Conservation (phyloP, 2,329 filamentous ascomycete genomes). For the Tympanopsis confertula region DNA sequence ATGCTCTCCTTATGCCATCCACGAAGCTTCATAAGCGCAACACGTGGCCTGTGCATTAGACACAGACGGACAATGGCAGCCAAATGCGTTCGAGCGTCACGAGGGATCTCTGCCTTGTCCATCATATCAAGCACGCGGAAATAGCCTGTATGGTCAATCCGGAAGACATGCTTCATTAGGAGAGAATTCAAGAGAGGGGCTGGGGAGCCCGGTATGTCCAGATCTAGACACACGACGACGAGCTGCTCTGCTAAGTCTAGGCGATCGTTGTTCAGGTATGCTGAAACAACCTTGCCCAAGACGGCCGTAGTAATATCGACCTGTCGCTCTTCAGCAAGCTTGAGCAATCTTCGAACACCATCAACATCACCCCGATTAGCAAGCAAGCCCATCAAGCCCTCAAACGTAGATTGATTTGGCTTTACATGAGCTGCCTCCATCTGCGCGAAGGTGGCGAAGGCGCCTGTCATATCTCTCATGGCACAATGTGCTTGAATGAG, state of each 20-base stretch:
- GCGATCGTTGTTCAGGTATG: neutral
- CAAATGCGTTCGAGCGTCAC: neutral
- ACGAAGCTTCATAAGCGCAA: too few species aligned
- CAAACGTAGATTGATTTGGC: neutral
- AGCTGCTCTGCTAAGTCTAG: neutral
- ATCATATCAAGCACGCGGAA: neutral
- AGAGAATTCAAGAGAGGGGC: neutral
- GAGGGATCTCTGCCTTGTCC: neutral
- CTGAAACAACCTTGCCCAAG: neutral
- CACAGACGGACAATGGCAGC: neutral
- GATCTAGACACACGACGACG: neutral
- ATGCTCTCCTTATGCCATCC: too few species aligned
- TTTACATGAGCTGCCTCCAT: neutral
- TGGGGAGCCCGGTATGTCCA: neutral
- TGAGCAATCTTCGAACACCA: neutral
- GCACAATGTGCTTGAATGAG: neutral
- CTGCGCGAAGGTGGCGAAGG: neutral
- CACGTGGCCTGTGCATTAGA: too few species aligned
- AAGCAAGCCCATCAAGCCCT: neutral
- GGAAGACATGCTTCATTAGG: neutral
- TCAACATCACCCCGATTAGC: constrained; percentile 1
- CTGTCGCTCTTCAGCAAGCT: neutral
- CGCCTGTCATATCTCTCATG: neutral
- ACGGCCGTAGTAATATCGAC: neutral
- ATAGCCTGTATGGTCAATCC: neutral